Conservation (phyloP, 2,329 filamentous ascomycete genomes). For the Penicillium carneum region DNA sequence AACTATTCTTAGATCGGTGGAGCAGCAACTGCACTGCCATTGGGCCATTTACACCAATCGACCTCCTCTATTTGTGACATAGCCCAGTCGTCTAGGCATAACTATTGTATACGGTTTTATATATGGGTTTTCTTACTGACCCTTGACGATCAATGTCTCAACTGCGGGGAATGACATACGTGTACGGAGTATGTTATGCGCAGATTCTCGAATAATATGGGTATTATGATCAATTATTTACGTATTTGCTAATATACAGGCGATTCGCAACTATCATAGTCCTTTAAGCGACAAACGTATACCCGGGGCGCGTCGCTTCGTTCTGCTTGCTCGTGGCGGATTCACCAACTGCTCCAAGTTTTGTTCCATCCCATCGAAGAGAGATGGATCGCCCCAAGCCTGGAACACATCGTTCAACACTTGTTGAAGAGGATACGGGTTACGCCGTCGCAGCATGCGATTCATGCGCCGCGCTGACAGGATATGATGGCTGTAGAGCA, state of each 20-base stretch:
- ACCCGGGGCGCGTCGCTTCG: conserved; percentile 19
- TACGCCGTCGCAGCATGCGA: conserved; percentile 46
- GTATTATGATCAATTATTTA: conserved; percentile 21
- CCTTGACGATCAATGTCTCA: background rate
- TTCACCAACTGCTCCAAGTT: conserved; percentile 37
- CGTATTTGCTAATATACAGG: conserved; percentile 19
- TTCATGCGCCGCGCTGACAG: conserved; percentile 45
- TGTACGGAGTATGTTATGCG: background rate
- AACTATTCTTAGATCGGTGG: conserved; percentile 40
- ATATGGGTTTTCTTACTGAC: background rate
- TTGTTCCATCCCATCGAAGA: conserved; percentile 40
- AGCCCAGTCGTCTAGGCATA: conserved; percentile 5
- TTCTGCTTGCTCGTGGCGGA: conserved; percentile 27
- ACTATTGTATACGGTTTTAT: background rate
- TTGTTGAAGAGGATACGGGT: conserved; percentile 43
- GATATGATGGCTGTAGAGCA: conserved; percentile 46
- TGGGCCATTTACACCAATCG: conserved; percentile 12
- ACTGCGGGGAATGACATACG: background rate
- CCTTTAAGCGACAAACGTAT: conserved; percentile 21
- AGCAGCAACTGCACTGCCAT: conserved; percentile 26
- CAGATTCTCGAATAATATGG: background rate
- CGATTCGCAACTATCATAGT: conserved; percentile 1
- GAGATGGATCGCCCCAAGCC: conserved; percentile 44
- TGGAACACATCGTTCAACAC: conserved; percentile 45
- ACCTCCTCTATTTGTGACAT: conserved; percentile 7